These are phyloP conservation scores for Coemansia sp. DNA, from an alignment of 192 early-diverging fungal genomes.

Conservation along the genomic window DNA sequence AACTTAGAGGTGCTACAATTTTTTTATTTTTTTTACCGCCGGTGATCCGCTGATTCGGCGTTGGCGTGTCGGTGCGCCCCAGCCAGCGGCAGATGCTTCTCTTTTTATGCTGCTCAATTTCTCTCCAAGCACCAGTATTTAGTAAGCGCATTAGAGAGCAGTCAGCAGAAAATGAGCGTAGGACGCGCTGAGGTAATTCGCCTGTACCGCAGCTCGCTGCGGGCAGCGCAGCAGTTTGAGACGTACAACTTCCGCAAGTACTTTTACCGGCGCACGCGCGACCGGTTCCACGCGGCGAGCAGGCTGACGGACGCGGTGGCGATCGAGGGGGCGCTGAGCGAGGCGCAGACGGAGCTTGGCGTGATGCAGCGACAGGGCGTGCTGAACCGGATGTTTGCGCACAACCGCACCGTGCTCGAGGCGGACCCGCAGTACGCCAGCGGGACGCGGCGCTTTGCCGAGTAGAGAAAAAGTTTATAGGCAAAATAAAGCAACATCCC, in stretches of 20 bases:
- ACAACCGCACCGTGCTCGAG: slow-evolving; percentile 70
- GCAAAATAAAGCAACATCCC: no score
- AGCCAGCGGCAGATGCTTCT: not conserved
- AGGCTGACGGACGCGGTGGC: slow-evolving; percentile 15
- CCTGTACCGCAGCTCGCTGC: slow-evolving; percentile 75
- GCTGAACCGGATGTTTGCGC: slow-evolving; percentile 70
- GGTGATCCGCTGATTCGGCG: not conserved
- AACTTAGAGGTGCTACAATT: slow-evolving; percentile 62
- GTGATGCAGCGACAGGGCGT: slow-evolving; percentile 73
- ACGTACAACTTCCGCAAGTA: slow-evolving; percentile 90
- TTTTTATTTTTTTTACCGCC: slow-evolving; percentile 1
- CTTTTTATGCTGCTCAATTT: slow-evolving; percentile 3
- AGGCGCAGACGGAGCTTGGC: slow-evolving; percentile 64
- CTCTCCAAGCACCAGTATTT: not conserved
- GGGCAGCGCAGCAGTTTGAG: slow-evolving; percentile 66
- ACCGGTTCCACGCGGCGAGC: slow-evolving; percentile 65
- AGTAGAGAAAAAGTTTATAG: no score
- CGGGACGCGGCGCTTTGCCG: slow-evolving; percentile 16
- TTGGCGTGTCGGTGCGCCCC: not conserved
- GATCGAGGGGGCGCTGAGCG: slow-evolving; percentile 41
- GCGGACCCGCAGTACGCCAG: slow-evolving; percentile 25
- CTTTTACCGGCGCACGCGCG: slow-evolving; percentile 70
- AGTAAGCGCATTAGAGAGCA: no score
- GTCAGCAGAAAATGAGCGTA: slow-evolving; percentile 23
- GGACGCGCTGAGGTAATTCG: slow-evolving; percentile 59